Percentiles rank a stretch among this genome's conserved stretches.
Evolutionary conservation across 2,329 filamentous ascomycete species (phyloP).

Genomic region (Aspergillus viridinutans): DNA sequence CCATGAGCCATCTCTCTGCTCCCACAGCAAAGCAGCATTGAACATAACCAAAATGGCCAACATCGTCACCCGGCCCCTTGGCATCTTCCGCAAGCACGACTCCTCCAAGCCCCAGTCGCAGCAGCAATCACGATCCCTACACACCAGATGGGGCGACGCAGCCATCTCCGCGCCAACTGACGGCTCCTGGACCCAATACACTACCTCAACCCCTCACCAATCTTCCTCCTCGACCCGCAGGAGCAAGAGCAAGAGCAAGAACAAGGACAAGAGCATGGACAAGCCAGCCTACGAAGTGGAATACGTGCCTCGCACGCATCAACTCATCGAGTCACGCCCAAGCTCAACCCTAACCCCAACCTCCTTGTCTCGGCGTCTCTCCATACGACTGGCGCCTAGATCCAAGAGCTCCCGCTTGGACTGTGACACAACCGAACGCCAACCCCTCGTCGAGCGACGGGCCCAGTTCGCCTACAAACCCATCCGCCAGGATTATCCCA

Average conservation of each 20-base stretch:
- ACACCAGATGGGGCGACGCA: slow-evolving; percentile 39
- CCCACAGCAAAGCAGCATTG: neutral
- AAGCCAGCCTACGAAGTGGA: slow-evolving; percentile 28
- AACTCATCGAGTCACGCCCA: slow-evolving; percentile 9
- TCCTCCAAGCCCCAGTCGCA: slow-evolving; percentile 12
- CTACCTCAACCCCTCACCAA: slow-evolving; percentile 22
- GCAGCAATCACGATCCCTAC: slow-evolving; percentile 13
- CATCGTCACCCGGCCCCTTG: slow-evolving; percentile 27
- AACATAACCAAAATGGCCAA: slow-evolving; percentile 21
- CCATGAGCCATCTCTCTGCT: neutral
- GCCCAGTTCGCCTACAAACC: slow-evolving; percentile 33
- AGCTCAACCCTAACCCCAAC: slow-evolving; percentile 8
- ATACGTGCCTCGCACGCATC: slow-evolving; percentile 1
- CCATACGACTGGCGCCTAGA: slow-evolving; percentile 24
- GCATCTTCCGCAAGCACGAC: slow-evolving; percentile 27
- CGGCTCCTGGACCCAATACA: slow-evolving; percentile 36
- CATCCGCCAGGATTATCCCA: slow-evolving; percentile 27
- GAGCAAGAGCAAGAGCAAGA: neutral
- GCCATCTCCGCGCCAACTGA: slow-evolving; percentile 35
- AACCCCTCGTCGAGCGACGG: slow-evolving; percentile 1
- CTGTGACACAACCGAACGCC: slow-evolving; percentile 2
- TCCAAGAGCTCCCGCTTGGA: slow-evolving; percentile 11
- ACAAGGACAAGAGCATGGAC: slow-evolving; percentile 11
- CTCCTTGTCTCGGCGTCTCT: slow-evolving; percentile 25
- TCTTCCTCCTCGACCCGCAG: slow-evolving; percentile 9